Conservation (phyloP, 495 filamentous ascomycete species). For the Ramalina peruviana region DNA sequence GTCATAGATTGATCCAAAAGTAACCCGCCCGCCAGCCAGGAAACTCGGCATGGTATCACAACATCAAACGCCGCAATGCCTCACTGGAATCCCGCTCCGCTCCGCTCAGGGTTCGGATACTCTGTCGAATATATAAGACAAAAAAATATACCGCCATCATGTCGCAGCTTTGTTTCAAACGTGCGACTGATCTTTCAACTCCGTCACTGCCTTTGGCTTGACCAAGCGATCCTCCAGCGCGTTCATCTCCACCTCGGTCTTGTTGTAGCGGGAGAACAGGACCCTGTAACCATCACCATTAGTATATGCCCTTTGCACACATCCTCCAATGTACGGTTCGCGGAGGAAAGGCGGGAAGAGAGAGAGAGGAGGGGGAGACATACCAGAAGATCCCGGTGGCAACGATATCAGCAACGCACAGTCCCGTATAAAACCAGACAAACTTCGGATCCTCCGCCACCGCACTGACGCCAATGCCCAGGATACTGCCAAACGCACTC, state of each 20-base stretch:
- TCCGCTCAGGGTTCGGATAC: no score
- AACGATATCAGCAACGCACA: conserved; percentile 24
- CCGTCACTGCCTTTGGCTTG: conserved; percentile 2
- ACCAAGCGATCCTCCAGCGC: background rate
- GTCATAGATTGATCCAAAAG: no score
- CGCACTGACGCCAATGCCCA: conserved; percentile 31
- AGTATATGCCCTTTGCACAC: background rate
- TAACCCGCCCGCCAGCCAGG: no score
- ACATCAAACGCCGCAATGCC: no score
- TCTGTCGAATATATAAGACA: no score
- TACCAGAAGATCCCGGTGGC: conserved; percentile 32
- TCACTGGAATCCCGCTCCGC: no score
- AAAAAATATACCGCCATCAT: no score
- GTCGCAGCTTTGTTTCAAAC: no score
- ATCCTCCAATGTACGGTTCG: no score
- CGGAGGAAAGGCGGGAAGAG: no score
- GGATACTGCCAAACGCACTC: conserved; percentile 24
- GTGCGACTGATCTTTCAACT: background rate
- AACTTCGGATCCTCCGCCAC: conserved; percentile 26
- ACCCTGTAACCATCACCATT: background rate
- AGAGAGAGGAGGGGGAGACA: background rate
- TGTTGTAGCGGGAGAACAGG: conserved; percentile 2
- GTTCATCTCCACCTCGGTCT: conserved; percentile 5
- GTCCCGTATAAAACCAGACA: conserved; percentile 12
- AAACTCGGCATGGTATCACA: no score